These are phyloP conservation scores for Sporothrix phasma DNA, from an alignment of 2,329 filamentous ascomycete genomes.

Conservation along the genomic window DNA sequence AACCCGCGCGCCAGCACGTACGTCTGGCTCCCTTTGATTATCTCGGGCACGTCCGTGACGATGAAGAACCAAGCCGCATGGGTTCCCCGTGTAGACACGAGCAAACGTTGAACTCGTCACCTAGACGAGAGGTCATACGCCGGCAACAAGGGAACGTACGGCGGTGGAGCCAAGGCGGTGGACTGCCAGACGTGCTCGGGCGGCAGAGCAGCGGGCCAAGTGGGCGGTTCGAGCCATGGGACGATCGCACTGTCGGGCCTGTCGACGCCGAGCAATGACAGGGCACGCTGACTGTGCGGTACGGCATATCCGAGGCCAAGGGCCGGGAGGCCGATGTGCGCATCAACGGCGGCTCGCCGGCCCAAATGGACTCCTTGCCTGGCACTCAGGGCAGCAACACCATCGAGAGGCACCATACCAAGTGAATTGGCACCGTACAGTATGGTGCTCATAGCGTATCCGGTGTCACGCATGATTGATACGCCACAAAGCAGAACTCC, in stretches of 20 bases:
- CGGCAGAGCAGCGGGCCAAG: conserved; percentile 40
- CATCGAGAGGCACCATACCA: too few species aligned
- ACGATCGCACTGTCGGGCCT: conserved; percentile 34
- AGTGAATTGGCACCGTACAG: too few species aligned
- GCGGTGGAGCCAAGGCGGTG: conserved; percentile 35
- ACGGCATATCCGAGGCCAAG: conserved; percentile 44
- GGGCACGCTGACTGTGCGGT: conserved; percentile 44
- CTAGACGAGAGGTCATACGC: conserved; percentile 40
- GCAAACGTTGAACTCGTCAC: conserved; percentile 28
- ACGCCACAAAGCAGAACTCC: too few species aligned
- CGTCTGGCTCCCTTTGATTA: conserved; percentile 52
- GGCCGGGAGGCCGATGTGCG: conserved; percentile 44
- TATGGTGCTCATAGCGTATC: too few species aligned
- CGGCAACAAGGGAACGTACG: conserved; percentile 39
- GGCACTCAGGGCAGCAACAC: conserved; percentile 33
- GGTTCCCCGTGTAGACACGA: conserved; percentile 28
- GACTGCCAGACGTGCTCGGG: conserved; percentile 45
- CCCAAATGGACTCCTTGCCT: conserved; percentile 47
- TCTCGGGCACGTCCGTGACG: conserved; percentile 42
- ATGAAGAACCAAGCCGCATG: conserved; percentile 47
- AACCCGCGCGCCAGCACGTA: conserved; percentile 47
- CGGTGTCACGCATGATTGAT: too few species aligned
- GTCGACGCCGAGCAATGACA: conserved; percentile 27
- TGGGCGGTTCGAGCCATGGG: conserved; percentile 39
- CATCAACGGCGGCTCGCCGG: conserved; percentile 42